phyloP scores from a whole-genome alignment of 257 asterid species.

The Nicotiana sylvestris region DNA sequence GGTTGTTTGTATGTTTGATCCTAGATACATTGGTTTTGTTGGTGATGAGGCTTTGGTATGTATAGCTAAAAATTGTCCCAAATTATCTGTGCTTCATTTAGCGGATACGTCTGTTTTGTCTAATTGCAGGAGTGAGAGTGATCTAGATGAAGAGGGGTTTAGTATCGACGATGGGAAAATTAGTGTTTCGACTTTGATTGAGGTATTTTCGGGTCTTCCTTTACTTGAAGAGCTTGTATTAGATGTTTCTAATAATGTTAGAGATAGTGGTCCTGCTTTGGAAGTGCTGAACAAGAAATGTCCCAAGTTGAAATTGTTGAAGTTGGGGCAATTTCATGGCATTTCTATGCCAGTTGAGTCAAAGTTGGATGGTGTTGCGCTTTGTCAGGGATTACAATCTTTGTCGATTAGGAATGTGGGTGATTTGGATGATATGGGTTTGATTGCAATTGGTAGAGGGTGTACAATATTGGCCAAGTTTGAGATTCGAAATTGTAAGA shows the following conservation, averaged over 20 bases:
- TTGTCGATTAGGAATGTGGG: constrained; percentile 63
- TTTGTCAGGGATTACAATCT: constrained; percentile 60
- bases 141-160: constrained; percentile 46
- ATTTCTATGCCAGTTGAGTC: constrained; percentile 69
- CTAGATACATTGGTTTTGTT: constrained; percentile 62
- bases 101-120: constrained; percentile 59
- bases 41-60: constrained; percentile 63
- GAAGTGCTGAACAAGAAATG: constrained; percentile 68
- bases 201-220: constrained; percentile 67
- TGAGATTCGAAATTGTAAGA: constrained; percentile 71
- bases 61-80: constrained; percentile 53
- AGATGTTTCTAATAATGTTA: constrained; percentile 65
- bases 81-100: constrained; percentile 55
- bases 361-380: constrained; percentile 74
- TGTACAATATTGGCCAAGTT: constrained; percentile 60
- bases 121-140: constrained; percentile 48
- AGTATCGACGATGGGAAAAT: constrained; percentile 54
- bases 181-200: constrained; percentile 54
- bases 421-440: constrained; percentile 75
- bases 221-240: constrained; percentile 60
- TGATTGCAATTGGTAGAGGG: constrained; percentile 87
- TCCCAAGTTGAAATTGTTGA: constrained; percentile 56
- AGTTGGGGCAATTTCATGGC: constrained; percentile 78
- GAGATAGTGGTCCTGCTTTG: constrained; percentile 72
- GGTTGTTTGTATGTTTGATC: constrained; percentile 74